Evolutionary conservation across 202 grass and related monocot species (phyloP).

Genomic region (Digitaria exilis): DNA sequence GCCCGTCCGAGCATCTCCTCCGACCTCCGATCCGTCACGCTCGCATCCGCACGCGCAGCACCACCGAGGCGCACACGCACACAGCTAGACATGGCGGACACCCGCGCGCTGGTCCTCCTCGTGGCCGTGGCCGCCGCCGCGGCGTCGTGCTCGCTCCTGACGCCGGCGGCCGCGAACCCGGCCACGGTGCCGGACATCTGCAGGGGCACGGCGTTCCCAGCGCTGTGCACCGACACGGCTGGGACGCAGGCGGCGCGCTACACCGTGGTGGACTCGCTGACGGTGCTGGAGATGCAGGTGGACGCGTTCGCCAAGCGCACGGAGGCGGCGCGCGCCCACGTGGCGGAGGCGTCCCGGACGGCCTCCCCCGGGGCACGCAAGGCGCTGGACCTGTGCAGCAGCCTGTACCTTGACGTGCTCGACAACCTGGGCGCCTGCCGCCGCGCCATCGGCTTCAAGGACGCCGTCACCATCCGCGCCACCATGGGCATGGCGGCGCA

Average conservation of each 20-base stretch:
- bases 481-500: conserved; percentile 54
- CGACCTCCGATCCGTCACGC: background rate
- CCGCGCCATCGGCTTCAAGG: conserved; percentile 49
- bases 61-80: background rate
- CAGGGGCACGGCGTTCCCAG: conserved; percentile 31
- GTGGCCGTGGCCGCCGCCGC: background rate
- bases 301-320: conserved; percentile 25
- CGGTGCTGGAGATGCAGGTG: conserved; percentile 53
- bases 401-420: conserved; percentile 28
- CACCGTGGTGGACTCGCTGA: background rate
- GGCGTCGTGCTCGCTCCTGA: background rate
- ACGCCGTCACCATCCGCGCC: conserved; percentile 44
- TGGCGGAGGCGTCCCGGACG: background rate
- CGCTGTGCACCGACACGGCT: conserved; percentile 10
- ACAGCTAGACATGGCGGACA: conserved; percentile 16
- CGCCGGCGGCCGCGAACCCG: background rate
- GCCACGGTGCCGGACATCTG: conserved; percentile 31
- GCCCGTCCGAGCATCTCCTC: background rate
- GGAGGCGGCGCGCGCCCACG: background rate
- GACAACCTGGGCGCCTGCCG: conserved; percentile 44
- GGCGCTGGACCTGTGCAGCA: conserved; percentile 28
- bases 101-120: conserved; percentile 31
- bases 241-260: background rate
- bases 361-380: background rate
- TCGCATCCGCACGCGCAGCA: background rate